Evolutionary conservation across 2,329 filamentous ascomycete genomes (phyloP).

Genomic region (Neodidymelliopsis sp.): DNA sequence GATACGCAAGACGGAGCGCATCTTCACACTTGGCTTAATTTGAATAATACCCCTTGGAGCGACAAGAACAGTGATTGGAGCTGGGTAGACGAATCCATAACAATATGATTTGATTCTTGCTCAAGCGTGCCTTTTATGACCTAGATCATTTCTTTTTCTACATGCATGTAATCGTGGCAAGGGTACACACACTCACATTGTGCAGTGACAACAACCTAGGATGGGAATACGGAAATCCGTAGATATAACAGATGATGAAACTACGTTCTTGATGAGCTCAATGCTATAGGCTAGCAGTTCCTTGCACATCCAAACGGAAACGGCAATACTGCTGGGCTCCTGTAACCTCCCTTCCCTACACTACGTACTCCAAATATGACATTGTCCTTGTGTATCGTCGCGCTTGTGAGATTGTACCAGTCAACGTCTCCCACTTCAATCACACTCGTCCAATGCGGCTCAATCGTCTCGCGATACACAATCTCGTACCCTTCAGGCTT

Average conservation of each 20-base stretch:
- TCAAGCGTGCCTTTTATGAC: too few species aligned
- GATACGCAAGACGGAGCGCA: background rate
- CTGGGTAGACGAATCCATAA: too few species aligned
- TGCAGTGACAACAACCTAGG: too few species aligned
- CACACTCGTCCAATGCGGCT: slow-evolving; percentile 58
- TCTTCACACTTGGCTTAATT: slow-evolving; percentile 2
- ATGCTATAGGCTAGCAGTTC: too few species aligned
- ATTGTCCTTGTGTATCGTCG: slow-evolving; percentile 62
- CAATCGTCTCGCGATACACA: slow-evolving; percentile 59
- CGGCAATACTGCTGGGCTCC: slow-evolving; percentile 55
- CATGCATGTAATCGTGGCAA: too few species aligned
- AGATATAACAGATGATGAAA: too few species aligned
- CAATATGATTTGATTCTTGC: too few species aligned
- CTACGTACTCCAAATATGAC: slow-evolving; percentile 62
- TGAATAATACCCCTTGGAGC: slow-evolving; percentile 13
- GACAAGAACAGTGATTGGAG: too few species aligned
- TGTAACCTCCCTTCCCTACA: slow-evolving; percentile 56
- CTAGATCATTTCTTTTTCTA: too few species aligned
- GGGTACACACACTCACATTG: too few species aligned
- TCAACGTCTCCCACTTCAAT: slow-evolving; percentile 56
- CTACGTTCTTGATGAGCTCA: too few species aligned
- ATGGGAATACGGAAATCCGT: too few species aligned
- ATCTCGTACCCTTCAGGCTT: slow-evolving; percentile 59
- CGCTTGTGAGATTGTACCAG: slow-evolving; percentile 48
- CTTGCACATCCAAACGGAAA: slow-evolving; percentile 39